Conservation (phyloP, 2,329 filamentous ascomycete genomes). For the Hypoxylon rubiginosum region DNA sequence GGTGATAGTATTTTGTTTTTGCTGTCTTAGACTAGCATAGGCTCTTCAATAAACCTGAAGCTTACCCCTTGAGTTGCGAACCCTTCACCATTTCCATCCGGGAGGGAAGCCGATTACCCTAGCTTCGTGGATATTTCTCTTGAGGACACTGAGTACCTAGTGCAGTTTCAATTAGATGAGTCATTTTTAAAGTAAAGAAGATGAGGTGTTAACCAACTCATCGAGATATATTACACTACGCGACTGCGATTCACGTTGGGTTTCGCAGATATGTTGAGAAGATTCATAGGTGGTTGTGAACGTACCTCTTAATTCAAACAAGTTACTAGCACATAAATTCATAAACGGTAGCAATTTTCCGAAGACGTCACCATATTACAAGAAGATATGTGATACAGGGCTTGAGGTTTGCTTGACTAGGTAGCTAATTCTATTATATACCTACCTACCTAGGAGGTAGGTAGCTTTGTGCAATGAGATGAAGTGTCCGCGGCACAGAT, state of each 20-base stretch:
- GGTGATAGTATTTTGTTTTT: not conserved
- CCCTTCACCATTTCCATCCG: not conserved
- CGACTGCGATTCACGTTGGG: not conserved
- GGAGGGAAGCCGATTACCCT: not conserved
- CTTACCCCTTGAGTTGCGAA: not conserved
- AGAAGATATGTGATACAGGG: too few relatives aligned
- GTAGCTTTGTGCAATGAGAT: too few relatives aligned
- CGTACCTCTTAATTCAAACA: too few relatives aligned
- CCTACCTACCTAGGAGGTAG: too few relatives aligned
- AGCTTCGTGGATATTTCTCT: not conserved
- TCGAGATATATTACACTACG: not conserved
- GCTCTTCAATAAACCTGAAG: not conserved
- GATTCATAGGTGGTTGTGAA: not conserved
- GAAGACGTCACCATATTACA: too few relatives aligned
- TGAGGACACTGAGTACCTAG: not conserved
- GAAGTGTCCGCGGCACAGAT: conserved; percentile 1
- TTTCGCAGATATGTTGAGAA: not conserved
- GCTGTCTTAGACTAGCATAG: not conserved
- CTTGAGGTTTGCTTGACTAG: too few relatives aligned
- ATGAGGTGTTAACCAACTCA: not conserved
- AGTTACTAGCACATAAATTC: not conserved
- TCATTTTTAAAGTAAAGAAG: not conserved
- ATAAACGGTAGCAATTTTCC: not conserved
- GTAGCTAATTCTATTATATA: too few relatives aligned
- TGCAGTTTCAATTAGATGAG: not conserved